Conservation (phyloP, 495 filamentous ascomycete genomes). For the Lepidopterella palustris region DNA sequence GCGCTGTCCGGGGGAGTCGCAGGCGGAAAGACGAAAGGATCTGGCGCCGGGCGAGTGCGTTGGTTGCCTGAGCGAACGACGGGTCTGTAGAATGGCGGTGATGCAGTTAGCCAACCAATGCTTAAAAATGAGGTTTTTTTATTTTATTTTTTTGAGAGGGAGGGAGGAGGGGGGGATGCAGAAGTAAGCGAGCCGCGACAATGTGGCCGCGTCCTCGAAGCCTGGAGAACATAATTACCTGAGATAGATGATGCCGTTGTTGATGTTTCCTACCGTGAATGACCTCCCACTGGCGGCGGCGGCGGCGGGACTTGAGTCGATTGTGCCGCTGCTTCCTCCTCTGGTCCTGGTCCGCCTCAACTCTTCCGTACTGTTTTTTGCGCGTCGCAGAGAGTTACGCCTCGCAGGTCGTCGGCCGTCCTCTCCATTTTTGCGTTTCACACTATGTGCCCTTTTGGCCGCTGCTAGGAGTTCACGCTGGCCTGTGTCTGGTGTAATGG, state of each 20-base stretch:
- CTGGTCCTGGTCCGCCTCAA: constrained; percentile 23
- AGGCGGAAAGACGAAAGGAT: constrained; percentile 51
- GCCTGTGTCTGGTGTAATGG: constrained; percentile 5
- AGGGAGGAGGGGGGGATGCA: background rate
- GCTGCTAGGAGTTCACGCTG: constrained; percentile 14
- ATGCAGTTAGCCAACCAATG: constrained; percentile 6
- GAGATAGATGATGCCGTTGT: constrained; percentile 88
- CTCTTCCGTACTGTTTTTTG: constrained; percentile 30
- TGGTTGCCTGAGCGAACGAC: constrained; percentile 51
- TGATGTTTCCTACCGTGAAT: constrained; percentile 90
- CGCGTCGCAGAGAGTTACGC: constrained; percentile 22
- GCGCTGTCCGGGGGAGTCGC: constrained; percentile 50
- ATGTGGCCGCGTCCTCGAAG: background rate
- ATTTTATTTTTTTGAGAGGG: too few relatives aligned
- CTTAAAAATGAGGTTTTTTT: too few relatives aligned
- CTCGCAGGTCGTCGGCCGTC: constrained; percentile 13
- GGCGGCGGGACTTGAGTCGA: constrained; percentile 7
- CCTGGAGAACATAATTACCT: constrained; percentile 58
- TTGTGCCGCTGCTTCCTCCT: constrained; percentile 16
- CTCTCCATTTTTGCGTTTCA: constrained; percentile 14
- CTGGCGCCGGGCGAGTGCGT: constrained; percentile 49
- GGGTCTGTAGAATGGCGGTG: constrained; percentile 43
- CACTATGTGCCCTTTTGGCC: constrained; percentile 4
- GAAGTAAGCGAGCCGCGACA: background rate
- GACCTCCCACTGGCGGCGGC: too few relatives aligned